Percentiles rank a stretch among this genome's conserved stretches.
phyloP scores from a whole-genome alignment of 768 basidiomycete species.

The Psilocybe tampanensis region DNA sequence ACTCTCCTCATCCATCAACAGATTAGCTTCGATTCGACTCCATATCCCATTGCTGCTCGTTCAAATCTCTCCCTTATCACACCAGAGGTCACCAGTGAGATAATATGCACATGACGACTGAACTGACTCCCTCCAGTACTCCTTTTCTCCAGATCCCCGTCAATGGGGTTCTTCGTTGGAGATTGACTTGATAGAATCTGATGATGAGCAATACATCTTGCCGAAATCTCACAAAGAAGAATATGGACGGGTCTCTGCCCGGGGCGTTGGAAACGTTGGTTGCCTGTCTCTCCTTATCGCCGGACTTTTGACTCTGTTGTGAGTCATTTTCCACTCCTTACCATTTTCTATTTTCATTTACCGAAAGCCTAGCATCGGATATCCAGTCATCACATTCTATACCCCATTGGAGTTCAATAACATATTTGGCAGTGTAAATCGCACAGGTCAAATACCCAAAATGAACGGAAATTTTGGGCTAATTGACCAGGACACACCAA shows the following conservation, averaged over 20 bases:
- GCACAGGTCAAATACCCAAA: conserved; percentile 56
- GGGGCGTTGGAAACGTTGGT: conserved; percentile 70
- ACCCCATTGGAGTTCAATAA: conserved; percentile 31
- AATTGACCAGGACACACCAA: conserved; percentile 60
- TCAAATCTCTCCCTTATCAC: conserved; percentile 31
- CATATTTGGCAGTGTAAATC: conserved; percentile 59
- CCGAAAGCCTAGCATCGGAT: conserved; percentile 31
- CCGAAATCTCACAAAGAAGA: conserved; percentile 8
- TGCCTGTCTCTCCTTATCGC: conserved; percentile 48
- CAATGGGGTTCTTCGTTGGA: conserved; percentile 58
- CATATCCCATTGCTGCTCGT: conserved; percentile 32
- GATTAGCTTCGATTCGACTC: conserved; percentile 32
- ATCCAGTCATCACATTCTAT: conserved; percentile 39
- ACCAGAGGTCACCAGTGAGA: conserved; percentile 21
- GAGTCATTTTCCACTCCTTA: conserved; percentile 32
- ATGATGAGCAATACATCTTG: conserved; percentile 35
- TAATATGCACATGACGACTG: neutral
- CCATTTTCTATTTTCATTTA: neutral
- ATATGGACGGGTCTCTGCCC: conserved; percentile 43
- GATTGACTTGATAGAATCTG: conserved; percentile 43
- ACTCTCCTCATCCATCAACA: conserved; percentile 7
- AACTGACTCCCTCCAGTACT: conserved; percentile 37
- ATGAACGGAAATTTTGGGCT: conserved; percentile 56
- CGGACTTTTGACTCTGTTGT: conserved; percentile 63
- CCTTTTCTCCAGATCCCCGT: conserved; percentile 54